phyloP scores from a whole-genome alignment of 2,329 filamentous ascomycete genomes.

The Aspergillus ruber region DNA sequence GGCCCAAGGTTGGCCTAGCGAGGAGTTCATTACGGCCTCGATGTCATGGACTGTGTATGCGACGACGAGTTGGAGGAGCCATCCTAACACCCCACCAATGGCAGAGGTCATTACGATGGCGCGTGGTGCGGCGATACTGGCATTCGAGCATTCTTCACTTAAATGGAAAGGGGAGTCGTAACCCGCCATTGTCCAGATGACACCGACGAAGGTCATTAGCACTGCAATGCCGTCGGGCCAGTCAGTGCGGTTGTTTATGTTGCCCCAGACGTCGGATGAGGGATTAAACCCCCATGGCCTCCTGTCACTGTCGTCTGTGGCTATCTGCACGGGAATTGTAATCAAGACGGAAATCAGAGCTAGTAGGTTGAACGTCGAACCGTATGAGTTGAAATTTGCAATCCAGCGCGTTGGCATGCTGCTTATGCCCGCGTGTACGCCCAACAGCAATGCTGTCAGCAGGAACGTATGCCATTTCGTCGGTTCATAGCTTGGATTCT shows the following conservation, averaged over 20 bases:
- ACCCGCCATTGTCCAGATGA: conserved; percentile 64
- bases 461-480: conserved; percentile 63
- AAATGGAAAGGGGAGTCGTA: conserved; percentile 67
- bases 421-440: conserved; percentile 61
- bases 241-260: conserved; percentile 59
- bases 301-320: conserved; percentile 38
- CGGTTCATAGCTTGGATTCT: conserved; percentile 59
- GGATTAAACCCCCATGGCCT: conserved; percentile 46
- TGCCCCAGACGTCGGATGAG: conserved; percentile 57
- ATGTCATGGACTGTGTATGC: conserved; percentile 66
- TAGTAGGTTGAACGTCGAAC: conserved; percentile 65
- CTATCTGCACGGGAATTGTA: conserved; percentile 58
- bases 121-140: conserved; percentile 61
- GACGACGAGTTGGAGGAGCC: conserved; percentile 67
- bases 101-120: conserved; percentile 65
- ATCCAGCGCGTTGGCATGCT: conserved; percentile 67
- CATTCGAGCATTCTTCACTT: conserved; percentile 70
- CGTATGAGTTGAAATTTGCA: conserved; percentile 62
- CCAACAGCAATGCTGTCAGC: conserved; percentile 60
- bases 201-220: conserved; percentile 64
- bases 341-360: conserved; percentile 61
- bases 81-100: conserved; percentile 61
- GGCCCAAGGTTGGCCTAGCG: conserved; percentile 64
- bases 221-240: conserved; percentile 62
- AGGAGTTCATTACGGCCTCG: conserved; percentile 50